phyloP scores from a whole-genome alignment of 208 protist species.

The Leishmania braziliensis region DNA sequence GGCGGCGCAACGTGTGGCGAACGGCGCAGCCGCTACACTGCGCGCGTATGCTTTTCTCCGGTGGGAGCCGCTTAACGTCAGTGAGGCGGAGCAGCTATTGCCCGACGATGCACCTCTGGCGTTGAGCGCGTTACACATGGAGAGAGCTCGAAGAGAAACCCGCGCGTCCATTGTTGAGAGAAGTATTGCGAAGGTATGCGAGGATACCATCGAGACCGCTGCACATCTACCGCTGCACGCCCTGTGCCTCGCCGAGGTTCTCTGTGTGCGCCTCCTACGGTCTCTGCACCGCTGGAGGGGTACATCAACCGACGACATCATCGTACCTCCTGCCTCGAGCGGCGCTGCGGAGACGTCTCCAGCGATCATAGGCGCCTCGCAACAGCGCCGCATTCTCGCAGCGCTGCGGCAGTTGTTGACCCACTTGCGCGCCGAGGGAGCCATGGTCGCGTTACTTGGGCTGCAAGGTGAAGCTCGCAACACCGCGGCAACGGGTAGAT shows the following conservation, averaged over 20 bases:
- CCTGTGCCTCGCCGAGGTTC: slow-evolving; percentile 16
- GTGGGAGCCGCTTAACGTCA: slow-evolving; percentile 2
- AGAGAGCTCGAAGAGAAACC: not conserved
- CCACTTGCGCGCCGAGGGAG: slow-evolving; percentile 12
- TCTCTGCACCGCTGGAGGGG: slow-evolving; percentile 2
- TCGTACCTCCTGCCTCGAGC: not conserved
- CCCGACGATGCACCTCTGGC: not conserved
- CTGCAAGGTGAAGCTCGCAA: not conserved
- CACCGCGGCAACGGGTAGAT: not conserved
- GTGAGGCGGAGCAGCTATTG: not conserved
- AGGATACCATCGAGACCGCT: slow-evolving; percentile 10
- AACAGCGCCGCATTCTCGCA: slow-evolving; percentile 7
- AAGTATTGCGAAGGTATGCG: slow-evolving; percentile 3
- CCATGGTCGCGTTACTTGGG: not conserved
- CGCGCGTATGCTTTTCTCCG: slow-evolving; percentile 18
- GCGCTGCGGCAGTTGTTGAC: slow-evolving; percentile 5
- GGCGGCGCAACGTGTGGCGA: not conserved
- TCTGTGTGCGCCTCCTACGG: slow-evolving; percentile 14
- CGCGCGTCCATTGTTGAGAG: not conserved
- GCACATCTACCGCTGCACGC: slow-evolving; percentile 12
- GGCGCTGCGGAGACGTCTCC: not conserved
- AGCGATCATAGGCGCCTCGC: not conserved
- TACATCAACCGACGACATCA: not conserved
- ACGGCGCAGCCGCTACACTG: not conserved
- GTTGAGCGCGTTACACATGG: not conserved